phyloP scores from a whole-genome alignment of 176 grass and related monocot genomes.

The Aegilops tauschii region DNA sequence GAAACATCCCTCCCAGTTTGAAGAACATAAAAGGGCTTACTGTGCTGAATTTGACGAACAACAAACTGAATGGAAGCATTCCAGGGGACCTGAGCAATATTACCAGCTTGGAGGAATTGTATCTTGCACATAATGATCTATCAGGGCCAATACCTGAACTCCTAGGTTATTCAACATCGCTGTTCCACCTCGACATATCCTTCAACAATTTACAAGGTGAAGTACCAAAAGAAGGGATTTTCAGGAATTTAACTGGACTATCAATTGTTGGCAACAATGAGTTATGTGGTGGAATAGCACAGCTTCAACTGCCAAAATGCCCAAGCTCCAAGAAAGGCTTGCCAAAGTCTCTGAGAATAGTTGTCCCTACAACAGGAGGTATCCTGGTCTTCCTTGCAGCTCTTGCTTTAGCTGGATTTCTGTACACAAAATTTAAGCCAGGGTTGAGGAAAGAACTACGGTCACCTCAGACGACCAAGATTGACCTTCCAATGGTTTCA shows the following conservation, averaged over 20 bases:
- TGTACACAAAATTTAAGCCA: background rate
- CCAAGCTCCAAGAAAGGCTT: background rate
- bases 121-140: slow-evolving; percentile 22
- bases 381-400: background rate
- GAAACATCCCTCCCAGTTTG: slow-evolving; percentile 26
- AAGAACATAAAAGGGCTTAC: slow-evolving; percentile 26
- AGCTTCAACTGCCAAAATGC: slow-evolving; percentile 2
- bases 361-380: background rate
- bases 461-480: background rate
- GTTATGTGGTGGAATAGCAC: slow-evolving; percentile 35
- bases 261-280: slow-evolving; percentile 21
- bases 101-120: background rate
- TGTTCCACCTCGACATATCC: slow-evolving; percentile 24
- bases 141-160: slow-evolving; percentile 29
- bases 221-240: slow-evolving; percentile 30
- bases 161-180: background rate
- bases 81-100: slow-evolving; percentile 3
- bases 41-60: slow-evolving; percentile 20
- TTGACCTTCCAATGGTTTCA: background rate
- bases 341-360: background rate
- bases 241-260: slow-evolving; percentile 24
- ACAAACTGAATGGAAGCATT: slow-evolving; percentile 24
- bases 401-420: background rate
- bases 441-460: background rate
- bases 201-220: slow-evolving; percentile 34